Conservation (phyloP, 2,329 filamentous ascomycete genomes). For the Xylariomycetidae sp. region DNA sequence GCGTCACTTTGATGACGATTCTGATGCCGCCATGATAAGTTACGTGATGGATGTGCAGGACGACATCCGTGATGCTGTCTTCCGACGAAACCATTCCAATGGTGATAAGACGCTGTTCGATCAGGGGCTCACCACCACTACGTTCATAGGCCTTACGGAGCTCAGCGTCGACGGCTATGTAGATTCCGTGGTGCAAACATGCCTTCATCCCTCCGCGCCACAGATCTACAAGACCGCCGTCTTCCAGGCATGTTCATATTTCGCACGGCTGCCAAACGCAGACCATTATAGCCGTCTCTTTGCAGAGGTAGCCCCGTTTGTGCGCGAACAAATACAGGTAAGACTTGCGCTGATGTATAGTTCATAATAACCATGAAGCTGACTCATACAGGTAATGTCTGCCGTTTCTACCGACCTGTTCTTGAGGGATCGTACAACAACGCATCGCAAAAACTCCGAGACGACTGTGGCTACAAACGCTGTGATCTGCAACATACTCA, state of each 20-base stretch:
- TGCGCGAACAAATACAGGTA: slow-evolving; percentile 53
- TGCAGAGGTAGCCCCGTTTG: slow-evolving; percentile 47
- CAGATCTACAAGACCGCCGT: slow-evolving; percentile 56
- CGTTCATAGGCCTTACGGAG: slow-evolving; percentile 59
- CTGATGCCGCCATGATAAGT: slow-evolving; percentile 57
- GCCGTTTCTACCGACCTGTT: slow-evolving; percentile 32
- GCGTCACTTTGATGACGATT: slow-evolving; percentile 57
- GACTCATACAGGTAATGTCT: slow-evolving; percentile 30
- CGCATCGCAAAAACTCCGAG: slow-evolving; percentile 34
- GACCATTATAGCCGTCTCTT: slow-evolving; percentile 50
- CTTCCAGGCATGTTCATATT: slow-evolving; percentile 57
- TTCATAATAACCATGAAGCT: slow-evolving; percentile 5
- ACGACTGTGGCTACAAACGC: slow-evolving; percentile 30
- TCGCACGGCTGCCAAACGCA: slow-evolving; percentile 46
- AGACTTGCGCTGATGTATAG: slow-evolving; percentile 12
- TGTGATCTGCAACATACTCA: slow-evolving; percentile 47
- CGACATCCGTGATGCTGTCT: slow-evolving; percentile 60
- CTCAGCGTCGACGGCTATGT: slow-evolving; percentile 54
- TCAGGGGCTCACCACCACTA: slow-evolving; percentile 58
- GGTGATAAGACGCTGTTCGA: slow-evolving; percentile 49
- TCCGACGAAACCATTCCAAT: slow-evolving; percentile 44
- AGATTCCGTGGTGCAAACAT: slow-evolving; percentile 49
- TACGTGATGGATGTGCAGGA: slow-evolving; percentile 66
- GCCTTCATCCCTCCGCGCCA: slow-evolving; percentile 51
- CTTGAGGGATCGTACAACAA: slow-evolving; percentile 35